Conservation (phyloP, 2,329 filamentous ascomycete genomes). For the Xylariaceae sp. region DNA sequence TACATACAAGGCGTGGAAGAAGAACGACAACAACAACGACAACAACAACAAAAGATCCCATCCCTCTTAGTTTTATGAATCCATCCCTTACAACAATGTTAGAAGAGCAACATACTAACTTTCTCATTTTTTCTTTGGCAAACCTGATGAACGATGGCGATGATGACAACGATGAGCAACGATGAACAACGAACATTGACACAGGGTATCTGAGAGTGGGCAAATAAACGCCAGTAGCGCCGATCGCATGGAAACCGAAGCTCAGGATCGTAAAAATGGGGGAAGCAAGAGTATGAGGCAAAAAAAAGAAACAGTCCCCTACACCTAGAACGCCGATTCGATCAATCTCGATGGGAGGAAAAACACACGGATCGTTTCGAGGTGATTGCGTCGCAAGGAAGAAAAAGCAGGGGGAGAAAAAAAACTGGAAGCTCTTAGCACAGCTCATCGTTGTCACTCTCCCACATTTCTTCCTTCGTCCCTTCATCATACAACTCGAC, state of each 20-base stretch:
- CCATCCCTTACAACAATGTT: too few species aligned
- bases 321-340: background rate
- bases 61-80: too few species aligned
- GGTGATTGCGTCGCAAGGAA: background rate
- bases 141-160: too few species aligned
- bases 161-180: too few species aligned
- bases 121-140: too few species aligned
- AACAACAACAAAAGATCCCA: too few species aligned
- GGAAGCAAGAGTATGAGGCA: background rate
- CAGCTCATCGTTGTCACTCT: conserved; percentile 29
- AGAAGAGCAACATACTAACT: too few species aligned
- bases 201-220: conserved; percentile 6
- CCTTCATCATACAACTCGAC: conserved; percentile 43
- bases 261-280: too few species aligned
- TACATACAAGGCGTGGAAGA: too few species aligned
- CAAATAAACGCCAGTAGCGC: conserved; percentile 4
- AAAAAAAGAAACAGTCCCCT: too few species aligned
- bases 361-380: background rate
- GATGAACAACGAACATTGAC: background rate
- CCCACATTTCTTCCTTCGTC: conserved; percentile 32
- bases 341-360: background rate
- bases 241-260: background rate
- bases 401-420: background rate
- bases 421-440: background rate
- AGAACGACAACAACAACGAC: too few species aligned